A percentile compares a stretch with the other conserved stretches of the same genome.
Evolutionary conservation across 805 yeast genomes (phyloP).

Genomic region (Candida methanosorbosa): DNA sequence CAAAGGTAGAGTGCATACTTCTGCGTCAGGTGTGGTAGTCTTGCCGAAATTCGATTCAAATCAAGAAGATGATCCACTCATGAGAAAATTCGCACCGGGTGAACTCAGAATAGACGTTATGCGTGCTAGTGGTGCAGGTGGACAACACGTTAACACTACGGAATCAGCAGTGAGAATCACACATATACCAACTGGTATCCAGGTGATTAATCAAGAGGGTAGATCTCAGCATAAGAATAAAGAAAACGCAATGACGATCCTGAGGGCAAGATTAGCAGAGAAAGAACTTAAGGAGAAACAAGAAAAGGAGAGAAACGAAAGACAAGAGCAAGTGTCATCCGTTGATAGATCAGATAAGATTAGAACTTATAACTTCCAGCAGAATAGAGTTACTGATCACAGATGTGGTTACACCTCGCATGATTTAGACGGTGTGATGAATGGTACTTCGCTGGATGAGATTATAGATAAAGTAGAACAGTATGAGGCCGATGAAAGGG

Average conservation of each 20-base stretch:
- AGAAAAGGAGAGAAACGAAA: conserved; percentile 52
- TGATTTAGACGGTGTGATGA: conserved; percentile 60
- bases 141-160: conserved; percentile 96
- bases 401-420: conserved; percentile 76
- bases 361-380: conserved; percentile 88
- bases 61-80: conserved; percentile 30
- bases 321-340: conserved; percentile 79
- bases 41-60: conserved; percentile 67
- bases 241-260: conserved; percentile 80
- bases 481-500: conserved; percentile 35
- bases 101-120: conserved; percentile 93
- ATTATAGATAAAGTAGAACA: conserved; percentile 44
- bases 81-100: conserved; percentile 65
- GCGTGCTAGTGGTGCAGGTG: conserved; percentile 97
- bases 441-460: conserved; percentile 49
- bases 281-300: conserved; percentile 57
- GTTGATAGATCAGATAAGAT: conserved; percentile 91
- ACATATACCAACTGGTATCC: conserved; percentile 85
- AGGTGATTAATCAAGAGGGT: conserved; percentile 88
- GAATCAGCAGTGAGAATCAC: conserved; percentile 93
- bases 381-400: conserved; percentile 90
- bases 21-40: conserved; percentile 93
- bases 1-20: conserved; percentile 91
- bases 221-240: conserved; percentile 91
- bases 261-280: conserved; percentile 81